Percentiles rank a stretch among this genome's conserved stretches.
Evolutionary conservation across 2,329 filamentous ascomycete species (phyloP).

Genomic region (Fusarium foetens): DNA sequence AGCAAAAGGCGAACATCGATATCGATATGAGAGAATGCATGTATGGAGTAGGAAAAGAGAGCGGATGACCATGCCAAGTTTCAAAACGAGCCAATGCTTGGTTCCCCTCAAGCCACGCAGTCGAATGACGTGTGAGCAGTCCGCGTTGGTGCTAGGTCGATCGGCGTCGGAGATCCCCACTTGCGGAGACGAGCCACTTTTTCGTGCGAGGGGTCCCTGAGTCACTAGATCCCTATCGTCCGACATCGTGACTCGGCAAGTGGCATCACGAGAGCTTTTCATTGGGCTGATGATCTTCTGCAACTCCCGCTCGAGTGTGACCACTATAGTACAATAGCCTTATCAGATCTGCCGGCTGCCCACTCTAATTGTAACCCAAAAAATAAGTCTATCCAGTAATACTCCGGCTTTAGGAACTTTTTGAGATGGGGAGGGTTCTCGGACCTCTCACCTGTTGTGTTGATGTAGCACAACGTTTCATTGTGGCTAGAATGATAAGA

Average conservation of each 20-base stretch:
- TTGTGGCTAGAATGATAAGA: background rate
- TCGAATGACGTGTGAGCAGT: slow-evolving; percentile 19
- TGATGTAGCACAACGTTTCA: background rate
- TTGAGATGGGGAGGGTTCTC: background rate
- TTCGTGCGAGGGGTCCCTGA: background rate
- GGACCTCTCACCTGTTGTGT: background rate
- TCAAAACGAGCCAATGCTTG: slow-evolving; percentile 27
- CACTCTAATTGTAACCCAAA: slow-evolving; percentile 14
- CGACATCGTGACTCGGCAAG: slow-evolving; percentile 21
- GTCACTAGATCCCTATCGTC: slow-evolving; percentile 21
- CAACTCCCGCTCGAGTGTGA: background rate
- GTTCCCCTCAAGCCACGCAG: slow-evolving; percentile 32
- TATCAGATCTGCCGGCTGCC: slow-evolving; percentile 29
- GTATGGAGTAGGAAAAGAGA: background rate
- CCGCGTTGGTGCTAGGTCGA: slow-evolving; percentile 5
- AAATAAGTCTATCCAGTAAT: background rate
- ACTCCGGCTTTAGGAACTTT: background rate
- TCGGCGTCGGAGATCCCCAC: background rate
- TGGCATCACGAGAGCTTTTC: background rate
- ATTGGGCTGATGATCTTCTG: slow-evolving; percentile 17
- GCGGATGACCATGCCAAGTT: slow-evolving; percentile 17
- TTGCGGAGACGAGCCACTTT: background rate
- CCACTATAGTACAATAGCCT: background rate
- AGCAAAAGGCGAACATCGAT: background rate
- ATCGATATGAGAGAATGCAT: background rate